phyloP scores from a whole-genome alignment of 2,329 filamentous ascomycete species.

The Epichloe glyceriae region DNA sequence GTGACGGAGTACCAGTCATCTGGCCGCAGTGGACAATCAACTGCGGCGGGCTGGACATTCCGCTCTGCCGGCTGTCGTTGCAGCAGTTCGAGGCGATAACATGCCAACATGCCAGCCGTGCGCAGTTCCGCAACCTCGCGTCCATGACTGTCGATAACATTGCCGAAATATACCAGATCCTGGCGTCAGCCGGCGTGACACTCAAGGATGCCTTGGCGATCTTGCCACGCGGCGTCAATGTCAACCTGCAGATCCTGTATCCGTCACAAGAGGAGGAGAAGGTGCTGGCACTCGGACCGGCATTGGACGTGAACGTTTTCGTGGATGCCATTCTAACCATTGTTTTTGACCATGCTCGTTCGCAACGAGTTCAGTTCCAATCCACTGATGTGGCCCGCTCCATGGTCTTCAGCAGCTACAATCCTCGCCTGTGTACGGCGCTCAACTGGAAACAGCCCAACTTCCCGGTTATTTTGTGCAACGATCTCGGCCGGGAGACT shows the following conservation, averaged over 20 bases:
- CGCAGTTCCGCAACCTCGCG: slow-evolving; percentile 29
- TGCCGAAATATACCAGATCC: slow-evolving; percentile 54
- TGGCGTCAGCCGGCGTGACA: slow-evolving; percentile 66
- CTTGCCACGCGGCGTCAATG: slow-evolving; percentile 67
- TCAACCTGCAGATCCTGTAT: slow-evolving; percentile 87
- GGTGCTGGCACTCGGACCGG: slow-evolving; percentile 54
- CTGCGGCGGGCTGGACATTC: slow-evolving; percentile 65
- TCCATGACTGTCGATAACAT: slow-evolving; percentile 40
- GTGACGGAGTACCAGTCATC: slow-evolving; percentile 73
- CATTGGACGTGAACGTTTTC: slow-evolving; percentile 72
- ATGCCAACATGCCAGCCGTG: slow-evolving; percentile 26
- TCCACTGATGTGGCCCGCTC: slow-evolving; percentile 64
- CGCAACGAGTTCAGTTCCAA: slow-evolving; percentile 47
- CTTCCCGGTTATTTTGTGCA: slow-evolving; percentile 94
- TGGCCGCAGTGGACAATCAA: slow-evolving; percentile 75
- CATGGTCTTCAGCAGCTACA: slow-evolving; percentile 90
- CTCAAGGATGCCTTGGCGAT: slow-evolving; percentile 63
- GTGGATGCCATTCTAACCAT: slow-evolving; percentile 72
- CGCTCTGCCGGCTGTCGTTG: slow-evolving; percentile 66
- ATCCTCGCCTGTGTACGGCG: slow-evolving; percentile 77
- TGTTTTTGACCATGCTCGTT: slow-evolving; percentile 83
- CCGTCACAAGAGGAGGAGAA: slow-evolving; percentile 65
- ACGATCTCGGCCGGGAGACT: slow-evolving; percentile 64
- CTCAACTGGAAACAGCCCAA: slow-evolving; percentile 99
- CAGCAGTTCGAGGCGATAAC: slow-evolving; percentile 53